Evolutionary conservation across 192 early-diverging fungal species (phyloP).

Genomic region (Coemansia sp.): DNA sequence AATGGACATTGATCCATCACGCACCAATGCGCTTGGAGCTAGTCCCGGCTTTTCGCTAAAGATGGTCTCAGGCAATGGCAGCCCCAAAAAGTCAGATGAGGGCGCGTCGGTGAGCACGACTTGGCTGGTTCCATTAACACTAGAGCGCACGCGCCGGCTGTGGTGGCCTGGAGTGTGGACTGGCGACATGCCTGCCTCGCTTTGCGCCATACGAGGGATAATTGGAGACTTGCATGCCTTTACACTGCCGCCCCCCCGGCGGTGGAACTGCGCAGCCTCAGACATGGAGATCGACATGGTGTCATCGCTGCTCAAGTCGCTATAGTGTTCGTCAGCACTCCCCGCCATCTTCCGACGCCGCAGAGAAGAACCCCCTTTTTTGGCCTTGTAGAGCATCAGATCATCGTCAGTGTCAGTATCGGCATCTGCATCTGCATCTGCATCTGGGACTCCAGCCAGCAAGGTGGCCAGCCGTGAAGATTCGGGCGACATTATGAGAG

Average conservation of each 20-base stretch:
- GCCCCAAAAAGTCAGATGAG: constrained; percentile 49
- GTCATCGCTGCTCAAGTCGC: constrained; percentile 33
- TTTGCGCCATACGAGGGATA: constrained; percentile 40
- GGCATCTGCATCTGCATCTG: constrained; percentile 18
- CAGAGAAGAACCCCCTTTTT: not conserved
- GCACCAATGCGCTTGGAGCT: not conserved
- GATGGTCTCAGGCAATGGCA: constrained; percentile 47
- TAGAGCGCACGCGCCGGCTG: constrained; percentile 28
- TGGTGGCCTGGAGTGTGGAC: constrained; percentile 9
- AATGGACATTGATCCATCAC: constrained; percentile 14
- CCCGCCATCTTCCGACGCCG: not conserved
- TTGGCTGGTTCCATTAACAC: constrained; percentile 9
- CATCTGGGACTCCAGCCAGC: constrained; percentile 34
- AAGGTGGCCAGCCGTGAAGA: constrained; percentile 41
- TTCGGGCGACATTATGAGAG: constrained; percentile 41
- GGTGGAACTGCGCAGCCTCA: constrained; percentile 49
- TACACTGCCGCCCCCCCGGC: constrained; percentile 42
- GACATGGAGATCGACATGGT: constrained; percentile 50
- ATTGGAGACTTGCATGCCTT: constrained; percentile 24
- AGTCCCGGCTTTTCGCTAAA: constrained; percentile 37
- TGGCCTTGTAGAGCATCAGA: constrained; percentile 26
- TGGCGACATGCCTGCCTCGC: constrained; percentile 36
- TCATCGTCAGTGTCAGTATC: constrained; percentile 50
- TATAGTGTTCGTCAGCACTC: not conserved
- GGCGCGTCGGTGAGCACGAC: constrained; percentile 42